Evolutionary conservation across 129 eudicot genomes (phyloP), one percentile per base, ranked within the genome.

Genomic region (Saussurea involucrata): DNA sequence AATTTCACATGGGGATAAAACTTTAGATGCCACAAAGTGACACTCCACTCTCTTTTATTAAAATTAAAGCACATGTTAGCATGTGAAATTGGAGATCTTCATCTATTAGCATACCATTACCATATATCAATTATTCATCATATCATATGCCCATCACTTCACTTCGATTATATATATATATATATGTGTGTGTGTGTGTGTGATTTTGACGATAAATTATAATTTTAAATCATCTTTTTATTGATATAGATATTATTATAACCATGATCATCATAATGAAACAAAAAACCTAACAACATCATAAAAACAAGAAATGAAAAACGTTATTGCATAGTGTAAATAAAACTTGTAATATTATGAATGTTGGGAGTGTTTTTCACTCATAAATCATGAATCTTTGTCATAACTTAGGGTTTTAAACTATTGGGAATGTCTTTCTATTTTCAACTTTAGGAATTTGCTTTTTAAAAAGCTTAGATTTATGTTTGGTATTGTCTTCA

Each of bases 321-420:
- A 1, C 4, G 4, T 40, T 2, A 40, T 53, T 53, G 22, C 8
- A 53, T 46, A 0, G 58, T 53, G 7, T 53, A 17, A 55, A 31
- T 18, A n/a, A 42, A 0, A 20, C 12, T 58, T 40, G 63, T 73
- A 31, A 31, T 9, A 13, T 53, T 42, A 65, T 69, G 73, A 74
- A 67, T 73, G 29, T 66, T 64, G 58, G 66, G 85, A 86, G 89
- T 76, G 74, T 42, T 76, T 80, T 85, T 83, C 71, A 83, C 90
- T 83, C 89, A 71, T 58, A 75, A 78, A 74, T 74, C 77, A 81
- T 81, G 88, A 83, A 86, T 86, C 79, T 83, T 92, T 92, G 95
- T 87, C 88, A 84, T 85, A 80, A 83, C 83, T 86, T 84, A 76
- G 69, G 88, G 82, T 85, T 84, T 79, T 75, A 73, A 66, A 24